Percentiles rank a stretch among this genome's conserved stretches.
Evolutionary conservation across 2,329 filamentous ascomycete genomes (phyloP).

Genomic region (Thielaviopsis cerberus): DNA sequence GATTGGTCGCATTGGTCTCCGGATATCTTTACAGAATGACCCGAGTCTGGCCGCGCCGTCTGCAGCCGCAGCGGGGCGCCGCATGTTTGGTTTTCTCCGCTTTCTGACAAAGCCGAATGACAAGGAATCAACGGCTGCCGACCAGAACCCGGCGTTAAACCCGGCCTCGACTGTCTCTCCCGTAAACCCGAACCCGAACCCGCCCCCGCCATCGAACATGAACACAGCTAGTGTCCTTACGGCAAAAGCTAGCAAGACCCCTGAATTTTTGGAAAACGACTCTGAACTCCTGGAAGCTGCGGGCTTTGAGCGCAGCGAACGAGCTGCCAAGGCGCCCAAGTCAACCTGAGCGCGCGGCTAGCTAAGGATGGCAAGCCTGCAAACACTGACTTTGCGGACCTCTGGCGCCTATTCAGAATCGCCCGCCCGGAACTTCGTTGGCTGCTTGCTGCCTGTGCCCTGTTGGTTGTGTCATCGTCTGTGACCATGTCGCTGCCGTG

Average conservation of each 20-base stretch:
- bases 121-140: conserved; percentile 1
- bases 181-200: neutral
- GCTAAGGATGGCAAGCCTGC: conserved; percentile 56
- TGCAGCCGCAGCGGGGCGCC: neutral
- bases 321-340: conserved; percentile 70
- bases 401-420: conserved; percentile 76
- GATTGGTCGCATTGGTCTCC: neutral
- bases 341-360: conserved; percentile 75
- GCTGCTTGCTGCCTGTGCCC: conserved; percentile 60
- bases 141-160: neutral
- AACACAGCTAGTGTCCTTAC: neutral
- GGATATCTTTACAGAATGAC: neutral
- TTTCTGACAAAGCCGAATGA: neutral
- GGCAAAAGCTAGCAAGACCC: conserved; percentile 2
- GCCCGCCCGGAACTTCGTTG: conserved; percentile 67
- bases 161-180: neutral
- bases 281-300: conserved; percentile 25
- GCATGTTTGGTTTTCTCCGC: conserved; percentile 3
- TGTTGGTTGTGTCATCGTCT: conserved; percentile 72
- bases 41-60: neutral
- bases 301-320: conserved; percentile 52
- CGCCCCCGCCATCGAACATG: conserved; percentile 1
- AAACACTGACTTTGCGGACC: conserved; percentile 44
- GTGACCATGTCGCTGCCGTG: conserved; percentile 96
- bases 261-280: conserved; percentile 15